Evolutionary conservation across 805 yeast genomes (phyloP), one percentile per base, ranked within the genome.

Genomic region (Pichia cabralensis): DNA sequence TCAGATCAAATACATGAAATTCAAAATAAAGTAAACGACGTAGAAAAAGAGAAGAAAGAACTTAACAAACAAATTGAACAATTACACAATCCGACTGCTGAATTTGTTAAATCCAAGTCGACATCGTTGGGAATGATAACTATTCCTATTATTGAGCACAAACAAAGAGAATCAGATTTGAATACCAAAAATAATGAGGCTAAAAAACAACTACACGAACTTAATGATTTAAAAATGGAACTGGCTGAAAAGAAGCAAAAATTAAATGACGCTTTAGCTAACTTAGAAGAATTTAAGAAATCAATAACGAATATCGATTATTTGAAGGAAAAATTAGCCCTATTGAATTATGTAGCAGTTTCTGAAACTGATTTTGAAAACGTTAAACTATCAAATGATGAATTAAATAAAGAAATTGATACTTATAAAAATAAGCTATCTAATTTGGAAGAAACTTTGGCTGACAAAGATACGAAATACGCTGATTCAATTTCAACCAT

Each of bases 51-150:
- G 8, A 32, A 34, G 19, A 18, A 11, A 11, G 22, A 18, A 19
- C 20, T 35, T 5, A 24, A 21, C 22, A 37, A 40, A 30, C 38
- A 38, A 21, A 22, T 25, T 17, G 22, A 31, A 24, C 23, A 18
- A 8, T 26, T 41, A 11, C 39, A 38, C 22, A 2, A 10, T 27
- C 60, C 60, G 12, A 38, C 55, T 8, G 26, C 31, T 6, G 61
- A 53, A 5, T 56, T 55, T 30, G 28, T 55, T n/a, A 28, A 38
- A 33, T 28, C 43, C 8, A 36, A 50, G 34, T 34, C 47, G 30
- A 28, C 34, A 15, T 28, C 38, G 2, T 35, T 38, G 23, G 47
- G 47, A 4, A 30, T 43, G 16, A 46, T 45, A 11, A 39, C 48
- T 5, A 15, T 50, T 22, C 48, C 52, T 24, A 28, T 41, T 14